Percentiles rank a stretch among this genome's conserved stretches.
Evolutionary conservation across 2,329 filamentous ascomycete genomes (phyloP).

Genomic region (Colletotrichum somersetense): DNA sequence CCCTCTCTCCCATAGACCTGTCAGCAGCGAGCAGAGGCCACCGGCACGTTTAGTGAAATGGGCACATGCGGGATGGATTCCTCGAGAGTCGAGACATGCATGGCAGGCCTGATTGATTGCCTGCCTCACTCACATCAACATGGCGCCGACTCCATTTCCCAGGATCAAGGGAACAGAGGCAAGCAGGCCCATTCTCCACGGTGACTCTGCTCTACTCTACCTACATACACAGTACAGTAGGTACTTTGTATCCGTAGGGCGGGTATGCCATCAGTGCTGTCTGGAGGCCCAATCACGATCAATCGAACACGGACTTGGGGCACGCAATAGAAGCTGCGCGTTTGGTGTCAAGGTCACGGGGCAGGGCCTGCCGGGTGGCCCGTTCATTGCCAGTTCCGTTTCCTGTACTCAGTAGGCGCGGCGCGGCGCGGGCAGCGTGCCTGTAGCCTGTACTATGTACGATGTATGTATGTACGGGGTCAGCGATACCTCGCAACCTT

Average conservation of each 20-base stretch:
- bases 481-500: neutral
- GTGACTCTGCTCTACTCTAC: neutral
- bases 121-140: constrained; percentile 18
- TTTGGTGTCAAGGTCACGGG: constrained; percentile 29
- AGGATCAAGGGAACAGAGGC: constrained; percentile 17
- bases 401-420: neutral
- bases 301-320: constrained; percentile 32
- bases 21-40: constrained; percentile 9
- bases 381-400: constrained; percentile 14
- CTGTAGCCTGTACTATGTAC: neutral
- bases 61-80: constrained; percentile 4
- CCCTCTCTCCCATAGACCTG: neutral
- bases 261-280: neutral
- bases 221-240: no score
- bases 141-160: neutral
- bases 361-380: constrained; percentile 24
- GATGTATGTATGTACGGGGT: neutral
- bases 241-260: neutral
- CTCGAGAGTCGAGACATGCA: constrained; percentile 5
- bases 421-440: neutral
- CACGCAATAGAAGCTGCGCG: constrained; percentile 28
- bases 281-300: constrained; percentile 14
- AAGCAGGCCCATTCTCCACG: neutral
- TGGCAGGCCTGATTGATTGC: constrained; percentile 1
- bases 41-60: constrained; percentile 9